Conservation (phyloP, 2,329 filamentous ascomycete species). For the Ophiocordyceps camponoti-leonardi region DNA sequence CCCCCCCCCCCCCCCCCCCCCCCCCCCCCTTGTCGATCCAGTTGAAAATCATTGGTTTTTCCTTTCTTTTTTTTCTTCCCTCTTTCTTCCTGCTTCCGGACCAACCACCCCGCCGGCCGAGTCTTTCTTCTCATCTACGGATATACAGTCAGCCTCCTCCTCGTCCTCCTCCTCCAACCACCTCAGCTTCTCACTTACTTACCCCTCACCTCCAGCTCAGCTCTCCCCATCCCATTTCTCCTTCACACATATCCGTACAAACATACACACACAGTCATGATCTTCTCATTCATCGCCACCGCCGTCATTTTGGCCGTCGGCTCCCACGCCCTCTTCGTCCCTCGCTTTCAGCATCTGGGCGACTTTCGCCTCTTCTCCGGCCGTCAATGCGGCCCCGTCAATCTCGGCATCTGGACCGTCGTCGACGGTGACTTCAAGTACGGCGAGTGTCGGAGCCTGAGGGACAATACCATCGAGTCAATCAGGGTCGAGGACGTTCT, state of each 20-base stretch:
- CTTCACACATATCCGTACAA: not conserved
- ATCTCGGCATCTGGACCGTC: constrained; percentile 10
- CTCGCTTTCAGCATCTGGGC: constrained; percentile 8
- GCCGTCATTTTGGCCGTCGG: constrained; percentile 3
- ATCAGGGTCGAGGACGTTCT: constrained; percentile 4
- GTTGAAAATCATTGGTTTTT: too few relatives aligned
- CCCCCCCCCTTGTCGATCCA: too few relatives aligned
- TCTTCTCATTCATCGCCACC: constrained; percentile 3
- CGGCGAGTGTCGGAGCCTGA: constrained; percentile 6
- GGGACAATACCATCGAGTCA: constrained; percentile 3
- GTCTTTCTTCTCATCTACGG: too few relatives aligned
- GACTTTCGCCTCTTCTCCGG: constrained; percentile 9
- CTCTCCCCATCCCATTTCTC: not conserved
- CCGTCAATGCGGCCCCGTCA: constrained; percentile 5
- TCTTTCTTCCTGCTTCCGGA: too few relatives aligned
- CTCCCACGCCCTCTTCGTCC: constrained; percentile 4
- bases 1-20: too few relatives aligned
- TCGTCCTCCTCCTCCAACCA: too few relatives aligned
- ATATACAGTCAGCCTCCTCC: too few relatives aligned
- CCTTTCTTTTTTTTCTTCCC: too few relatives aligned
- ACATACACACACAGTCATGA: constrained; percentile 1
- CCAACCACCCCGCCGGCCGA: too few relatives aligned
- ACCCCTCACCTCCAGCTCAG: not conserved
- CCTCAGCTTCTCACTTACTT: too few relatives aligned
- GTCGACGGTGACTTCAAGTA: constrained; percentile 7